Percentiles rank a stretch among this genome's conserved stretches.
Evolutionary conservation across 2,329 filamentous ascomycete genomes (phyloP).

Genomic region (Ceratocystis alfenasii): DNA sequence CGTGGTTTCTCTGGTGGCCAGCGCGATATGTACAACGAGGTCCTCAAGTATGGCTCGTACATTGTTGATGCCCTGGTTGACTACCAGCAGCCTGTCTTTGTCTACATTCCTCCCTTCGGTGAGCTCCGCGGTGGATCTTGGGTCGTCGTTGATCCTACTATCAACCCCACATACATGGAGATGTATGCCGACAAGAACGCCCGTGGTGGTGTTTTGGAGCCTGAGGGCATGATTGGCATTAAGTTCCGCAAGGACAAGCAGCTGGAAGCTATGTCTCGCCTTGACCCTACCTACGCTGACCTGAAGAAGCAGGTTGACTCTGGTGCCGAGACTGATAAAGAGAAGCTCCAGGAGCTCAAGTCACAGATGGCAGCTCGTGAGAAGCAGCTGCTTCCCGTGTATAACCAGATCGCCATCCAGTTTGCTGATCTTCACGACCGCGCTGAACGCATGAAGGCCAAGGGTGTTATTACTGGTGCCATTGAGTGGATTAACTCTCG

Average conservation of each 20-base stretch:
- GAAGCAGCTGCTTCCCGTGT: conserved; percentile 80
- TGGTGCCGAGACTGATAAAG: conserved; percentile 51
- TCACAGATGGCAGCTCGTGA: conserved; percentile 73
- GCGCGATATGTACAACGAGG: conserved; percentile 99
- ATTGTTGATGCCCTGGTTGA: conserved; percentile 98
- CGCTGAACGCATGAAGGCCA: conserved; percentile 94
- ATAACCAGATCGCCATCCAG: conserved; percentile 88
- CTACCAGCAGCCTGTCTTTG: conserved; percentile 96
- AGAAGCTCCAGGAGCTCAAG: conserved; percentile 70
- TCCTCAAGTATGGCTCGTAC: conserved; percentile 97
- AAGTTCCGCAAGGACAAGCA: conserved; percentile 98
- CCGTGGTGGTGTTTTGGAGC: conserved; percentile 92
- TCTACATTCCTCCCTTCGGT: conserved; percentile 94
- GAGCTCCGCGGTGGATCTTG: conserved; percentile 98
- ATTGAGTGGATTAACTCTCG: conserved; percentile 81
- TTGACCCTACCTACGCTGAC: conserved; percentile 70
- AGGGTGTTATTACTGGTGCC: conserved; percentile 76
- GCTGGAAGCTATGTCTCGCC: conserved; percentile 89
- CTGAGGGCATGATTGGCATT: conserved; percentile 96
- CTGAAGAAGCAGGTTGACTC: conserved; percentile 69
- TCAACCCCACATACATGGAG: conserved; percentile 94
- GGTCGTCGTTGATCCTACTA: conserved; percentile 97
- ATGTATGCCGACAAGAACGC: conserved; percentile 97
- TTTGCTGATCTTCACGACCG: conserved; percentile 97
- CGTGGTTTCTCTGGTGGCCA: conserved; percentile 99